phyloP scores from a whole-genome alignment of 2,329 filamentous ascomycete genomes.

The Phyllosticta paracitricarpa region DNA sequence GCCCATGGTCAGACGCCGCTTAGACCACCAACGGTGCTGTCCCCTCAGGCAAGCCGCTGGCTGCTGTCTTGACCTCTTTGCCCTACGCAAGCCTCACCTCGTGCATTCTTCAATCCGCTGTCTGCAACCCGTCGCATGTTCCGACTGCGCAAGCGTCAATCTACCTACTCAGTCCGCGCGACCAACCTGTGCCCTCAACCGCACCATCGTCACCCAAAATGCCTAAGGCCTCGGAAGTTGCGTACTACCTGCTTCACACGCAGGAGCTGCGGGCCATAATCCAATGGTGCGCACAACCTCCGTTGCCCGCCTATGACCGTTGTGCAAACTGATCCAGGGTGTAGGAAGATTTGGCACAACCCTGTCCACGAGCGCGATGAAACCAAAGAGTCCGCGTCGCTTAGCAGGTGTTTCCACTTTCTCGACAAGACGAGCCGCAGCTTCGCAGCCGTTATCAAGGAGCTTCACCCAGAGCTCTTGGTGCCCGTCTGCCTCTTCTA shows the following conservation, averaged over 20 bases:
- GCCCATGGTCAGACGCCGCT: neutral
- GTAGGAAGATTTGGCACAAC: slow-evolving; percentile 93
- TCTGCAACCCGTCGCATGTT: neutral
- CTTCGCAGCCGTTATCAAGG: slow-evolving; percentile 87
- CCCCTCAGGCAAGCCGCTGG: neutral
- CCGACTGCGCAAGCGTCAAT: neutral
- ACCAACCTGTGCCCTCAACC: neutral
- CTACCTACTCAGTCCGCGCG: neutral
- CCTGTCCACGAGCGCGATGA: slow-evolving; percentile 77
- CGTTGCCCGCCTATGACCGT: slow-evolving; percentile 2
- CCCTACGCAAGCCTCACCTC: neutral
- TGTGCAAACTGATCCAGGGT: slow-evolving; percentile 5
- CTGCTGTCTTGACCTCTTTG: neutral
- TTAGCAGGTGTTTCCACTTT: slow-evolving; percentile 76
- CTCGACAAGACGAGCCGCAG: slow-evolving; percentile 84
- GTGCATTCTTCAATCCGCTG: neutral
- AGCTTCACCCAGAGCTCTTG: slow-evolving; percentile 88
- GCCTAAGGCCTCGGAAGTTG: slow-evolving; percentile 37
- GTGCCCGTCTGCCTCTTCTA: slow-evolving; percentile 89
- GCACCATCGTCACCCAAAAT: slow-evolving; percentile 16
- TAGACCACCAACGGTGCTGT: neutral
- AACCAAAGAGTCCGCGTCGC: slow-evolving; percentile 60
- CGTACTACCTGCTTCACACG: slow-evolving; percentile 69
- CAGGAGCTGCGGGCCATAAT: slow-evolving; percentile 70
- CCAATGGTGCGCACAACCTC: slow-evolving; percentile 59